Conservation (phyloP, 2,329 filamentous ascomycete genomes). For the Boeremia lycopersici region DNA sequence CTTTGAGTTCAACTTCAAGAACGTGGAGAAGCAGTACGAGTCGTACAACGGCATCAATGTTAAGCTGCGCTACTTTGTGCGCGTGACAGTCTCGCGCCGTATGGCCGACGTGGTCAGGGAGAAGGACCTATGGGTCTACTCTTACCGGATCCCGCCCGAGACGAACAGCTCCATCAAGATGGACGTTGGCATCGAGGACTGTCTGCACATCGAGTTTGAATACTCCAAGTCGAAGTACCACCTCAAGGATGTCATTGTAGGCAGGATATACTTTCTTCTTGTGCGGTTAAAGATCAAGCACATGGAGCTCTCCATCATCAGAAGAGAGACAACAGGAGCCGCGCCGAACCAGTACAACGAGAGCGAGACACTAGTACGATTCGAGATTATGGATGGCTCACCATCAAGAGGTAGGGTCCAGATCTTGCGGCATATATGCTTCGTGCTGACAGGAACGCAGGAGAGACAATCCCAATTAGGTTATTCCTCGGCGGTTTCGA, state of each 20-base stretch:
- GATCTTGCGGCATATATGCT: background rate
- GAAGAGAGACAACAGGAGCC: conserved; percentile 92
- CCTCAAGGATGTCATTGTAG: conserved; percentile 98
- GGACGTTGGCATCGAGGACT: conserved; percentile 99
- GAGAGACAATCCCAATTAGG: conserved; percentile 92
- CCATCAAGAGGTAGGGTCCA: conserved; percentile 77
- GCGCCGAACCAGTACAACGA: conserved; percentile 99
- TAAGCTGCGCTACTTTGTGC: conserved; percentile 96
- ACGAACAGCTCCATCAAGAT: conserved; percentile 99
- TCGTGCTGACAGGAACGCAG: conserved; percentile 49
- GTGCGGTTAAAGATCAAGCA: conserved; percentile 99
- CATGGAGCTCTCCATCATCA: conserved; percentile 98
- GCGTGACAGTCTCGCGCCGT: conserved; percentile 92
- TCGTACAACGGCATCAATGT: conserved; percentile 99
- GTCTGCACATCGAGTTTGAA: conserved; percentile 98
- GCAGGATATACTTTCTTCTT: conserved; percentile 96
- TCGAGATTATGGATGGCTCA: conserved; percentile 99
- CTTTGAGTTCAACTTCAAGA: conserved; percentile 99
- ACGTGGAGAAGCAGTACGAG: conserved; percentile 99
- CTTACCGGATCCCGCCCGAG: conserved; percentile 96
- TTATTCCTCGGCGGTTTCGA: conserved; percentile 98
- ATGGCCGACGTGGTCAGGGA: conserved; percentile 99
- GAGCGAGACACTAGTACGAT: conserved; percentile 95
- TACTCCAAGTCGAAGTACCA: conserved; percentile 99
- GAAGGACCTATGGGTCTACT: conserved; percentile 99